Percentiles rank a stretch among this genome's conserved stretches.
phyloP scores from a whole-genome alignment of 2,329 filamentous ascomycete genomes.

The Pestalotiopsis sp. region DNA sequence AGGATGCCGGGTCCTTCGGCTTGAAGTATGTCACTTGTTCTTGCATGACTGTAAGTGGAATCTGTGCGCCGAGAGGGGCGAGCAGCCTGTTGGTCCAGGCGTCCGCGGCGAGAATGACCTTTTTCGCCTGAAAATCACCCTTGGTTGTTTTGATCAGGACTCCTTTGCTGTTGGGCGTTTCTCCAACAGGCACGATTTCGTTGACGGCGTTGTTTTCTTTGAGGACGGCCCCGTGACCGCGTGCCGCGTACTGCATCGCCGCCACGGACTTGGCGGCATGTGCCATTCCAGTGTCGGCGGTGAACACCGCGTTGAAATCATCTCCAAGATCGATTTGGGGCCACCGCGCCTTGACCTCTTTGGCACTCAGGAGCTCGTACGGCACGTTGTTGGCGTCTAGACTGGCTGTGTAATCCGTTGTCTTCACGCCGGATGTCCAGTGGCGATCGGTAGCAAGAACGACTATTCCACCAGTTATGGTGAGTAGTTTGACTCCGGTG shows the following conservation, averaged over 20 bases:
- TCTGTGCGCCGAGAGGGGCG: neutral
- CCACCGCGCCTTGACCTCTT: neutral
- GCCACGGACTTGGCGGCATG: neutral
- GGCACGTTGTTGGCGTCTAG: neutral
- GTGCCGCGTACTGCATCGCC: neutral
- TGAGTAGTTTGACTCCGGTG: neutral
- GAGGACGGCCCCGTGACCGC: neutral
- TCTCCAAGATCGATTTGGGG: neutral
- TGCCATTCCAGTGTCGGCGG: neutral
- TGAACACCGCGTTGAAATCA: neutral
- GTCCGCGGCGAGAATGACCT: neutral
- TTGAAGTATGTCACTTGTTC: neutral
- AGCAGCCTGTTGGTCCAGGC: neutral
- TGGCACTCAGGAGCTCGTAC: neutral
- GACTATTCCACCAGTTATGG: neutral
- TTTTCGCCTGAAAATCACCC: neutral
- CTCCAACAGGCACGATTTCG: neutral
- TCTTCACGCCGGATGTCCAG: neutral
- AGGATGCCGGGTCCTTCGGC: neutral
- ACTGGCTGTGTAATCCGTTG: neutral
- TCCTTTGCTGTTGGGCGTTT: neutral
- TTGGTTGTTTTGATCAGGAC: neutral
- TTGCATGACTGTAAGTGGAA: neutral
- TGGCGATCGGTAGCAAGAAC: neutral
- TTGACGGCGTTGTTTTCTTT: neutral